Evolutionary conservation across 495 filamentous ascomycete species (phyloP).

Genomic region (Penicillium steckii): DNA sequence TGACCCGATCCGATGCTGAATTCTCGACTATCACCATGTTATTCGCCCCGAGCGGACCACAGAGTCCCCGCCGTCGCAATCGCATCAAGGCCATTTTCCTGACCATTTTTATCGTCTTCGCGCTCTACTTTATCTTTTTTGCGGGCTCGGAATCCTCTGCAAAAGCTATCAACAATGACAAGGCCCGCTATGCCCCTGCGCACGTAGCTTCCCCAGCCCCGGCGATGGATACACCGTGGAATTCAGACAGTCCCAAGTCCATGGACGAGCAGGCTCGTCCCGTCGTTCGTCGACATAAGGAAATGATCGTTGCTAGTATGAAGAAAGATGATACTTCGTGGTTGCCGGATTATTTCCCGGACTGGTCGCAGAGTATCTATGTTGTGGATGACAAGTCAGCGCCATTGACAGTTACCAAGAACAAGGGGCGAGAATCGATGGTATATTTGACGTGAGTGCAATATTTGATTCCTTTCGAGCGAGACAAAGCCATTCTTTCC

Average conservation of each 20-base stretch:
- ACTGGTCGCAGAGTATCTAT: constrained; percentile 52
- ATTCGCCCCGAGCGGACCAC: constrained; percentile 37
- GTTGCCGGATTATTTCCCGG: constrained; percentile 49
- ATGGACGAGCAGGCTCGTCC: constrained; percentile 32
- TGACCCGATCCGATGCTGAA: constrained; percentile 5
- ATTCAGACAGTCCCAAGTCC: constrained; percentile 8
- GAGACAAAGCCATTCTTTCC: not conserved
- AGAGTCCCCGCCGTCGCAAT: constrained; percentile 43
- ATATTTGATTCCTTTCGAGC: not conserved
- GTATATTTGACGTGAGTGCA: constrained; percentile 56
- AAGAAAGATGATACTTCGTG: constrained; percentile 54
- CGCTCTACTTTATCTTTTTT: constrained; percentile 43
- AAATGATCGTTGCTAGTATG: constrained; percentile 56
- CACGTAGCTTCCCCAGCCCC: constrained; percentile 17
- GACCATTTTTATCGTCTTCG: constrained; percentile 41
- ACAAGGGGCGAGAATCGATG: constrained; percentile 61
- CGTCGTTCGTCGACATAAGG: constrained; percentile 30
- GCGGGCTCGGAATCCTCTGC: constrained; percentile 16
- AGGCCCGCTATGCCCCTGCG: constrained; percentile 14
- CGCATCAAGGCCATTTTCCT: constrained; percentile 40
- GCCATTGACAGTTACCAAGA: constrained; percentile 44
- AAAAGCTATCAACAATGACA: constrained; percentile 13
- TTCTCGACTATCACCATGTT: constrained; percentile 29
- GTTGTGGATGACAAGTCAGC: constrained; percentile 49
- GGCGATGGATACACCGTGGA: not conserved